These are phyloP conservation scores for Aquilaria malaccensis DNA, from an alignment of 345 rosid species.

Conservation along the genomic window DNA sequence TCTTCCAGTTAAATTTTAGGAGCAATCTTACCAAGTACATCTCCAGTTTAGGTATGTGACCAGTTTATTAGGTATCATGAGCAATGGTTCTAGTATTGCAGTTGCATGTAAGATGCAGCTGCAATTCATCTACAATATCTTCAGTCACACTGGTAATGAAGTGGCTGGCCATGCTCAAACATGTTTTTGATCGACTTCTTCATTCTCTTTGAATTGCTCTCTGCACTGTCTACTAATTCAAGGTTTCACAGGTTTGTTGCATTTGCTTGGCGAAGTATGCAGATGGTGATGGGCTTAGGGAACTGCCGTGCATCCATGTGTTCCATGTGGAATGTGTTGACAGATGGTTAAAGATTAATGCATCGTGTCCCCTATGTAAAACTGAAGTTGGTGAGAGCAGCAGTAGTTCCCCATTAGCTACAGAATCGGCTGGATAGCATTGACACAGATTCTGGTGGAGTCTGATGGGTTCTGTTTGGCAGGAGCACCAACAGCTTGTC, in stretches of 20 bases:
- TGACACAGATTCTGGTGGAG: no score
- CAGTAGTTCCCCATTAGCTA: conserved; percentile 15
- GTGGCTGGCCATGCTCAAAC: no score
- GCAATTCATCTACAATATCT: no score
- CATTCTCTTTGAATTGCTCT: neutral
- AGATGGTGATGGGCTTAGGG: conserved; percentile 59
- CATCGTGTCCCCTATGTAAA: conserved; percentile 72
- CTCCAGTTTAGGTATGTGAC: no score
- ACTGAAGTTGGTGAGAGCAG: conserved; percentile 46
- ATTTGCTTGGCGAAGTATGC: conserved; percentile 62
- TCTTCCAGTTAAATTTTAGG: no score
- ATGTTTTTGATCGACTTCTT: no score
- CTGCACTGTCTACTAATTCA: neutral
- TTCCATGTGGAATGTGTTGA: conserved; percentile 70
- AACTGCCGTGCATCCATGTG: conserved; percentile 59
- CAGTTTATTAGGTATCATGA: no score
- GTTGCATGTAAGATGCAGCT: no score
- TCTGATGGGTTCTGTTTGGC: no score
- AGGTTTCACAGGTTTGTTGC: conserved; percentile 53
- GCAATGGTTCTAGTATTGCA: no score
- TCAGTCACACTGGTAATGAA: no score
- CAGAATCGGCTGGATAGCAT: conserved; percentile 15
- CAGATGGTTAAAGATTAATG: conserved; percentile 77
- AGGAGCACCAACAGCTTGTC: neutral
- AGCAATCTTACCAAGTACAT: no score